These are phyloP conservation scores for Yamadazyma blattariae DNA, from an alignment of 1,139 yeast species.

Conservation along the genomic window DNA sequence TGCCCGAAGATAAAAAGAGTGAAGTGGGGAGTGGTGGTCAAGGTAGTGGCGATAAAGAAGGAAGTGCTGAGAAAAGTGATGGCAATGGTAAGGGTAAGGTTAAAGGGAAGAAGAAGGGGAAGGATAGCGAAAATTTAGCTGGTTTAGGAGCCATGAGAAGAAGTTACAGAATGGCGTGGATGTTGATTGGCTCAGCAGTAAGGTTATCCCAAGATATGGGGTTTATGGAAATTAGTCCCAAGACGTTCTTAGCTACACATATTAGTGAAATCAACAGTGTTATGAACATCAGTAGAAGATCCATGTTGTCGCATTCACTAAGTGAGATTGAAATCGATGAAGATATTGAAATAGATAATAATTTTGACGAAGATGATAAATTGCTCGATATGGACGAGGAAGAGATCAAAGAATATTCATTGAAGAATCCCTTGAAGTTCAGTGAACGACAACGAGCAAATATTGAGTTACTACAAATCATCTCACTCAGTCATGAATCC, in stretches of 20 bases:
- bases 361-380: conserved; percentile 28
- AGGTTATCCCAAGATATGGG: conserved; percentile 87
- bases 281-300: conserved; percentile 65
- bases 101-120: no score
- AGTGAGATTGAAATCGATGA: conserved; percentile 60
- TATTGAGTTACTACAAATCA: conserved; percentile 72
- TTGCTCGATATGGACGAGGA: conserved; percentile 37
- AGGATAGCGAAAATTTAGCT: conserved; percentile 52
- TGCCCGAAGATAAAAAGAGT: conserved; percentile 41
- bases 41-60: no score
- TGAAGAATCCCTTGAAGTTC: conserved; percentile 36
- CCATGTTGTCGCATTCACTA: conserved; percentile 66
- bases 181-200: conserved; percentile 85
- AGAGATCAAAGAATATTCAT: conserved; percentile 29
- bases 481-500: conserved; percentile 81
- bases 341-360: conserved; percentile 30
- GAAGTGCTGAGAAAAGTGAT: not conserved
- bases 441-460: conserved; percentile 72
- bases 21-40: no score
- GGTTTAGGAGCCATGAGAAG: conserved; percentile 86
- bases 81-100: conserved; percentile 12
- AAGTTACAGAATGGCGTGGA: conserved; percentile 90
- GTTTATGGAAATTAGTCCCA: conserved; percentile 67
- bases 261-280: conserved; percentile 77
- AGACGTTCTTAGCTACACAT: conserved; percentile 80